Percentiles rank a stretch among this genome's conserved stretches.
phyloP scores from a whole-genome alignment of 331 rosid species.

The Telfairia occidentalis region DNA sequence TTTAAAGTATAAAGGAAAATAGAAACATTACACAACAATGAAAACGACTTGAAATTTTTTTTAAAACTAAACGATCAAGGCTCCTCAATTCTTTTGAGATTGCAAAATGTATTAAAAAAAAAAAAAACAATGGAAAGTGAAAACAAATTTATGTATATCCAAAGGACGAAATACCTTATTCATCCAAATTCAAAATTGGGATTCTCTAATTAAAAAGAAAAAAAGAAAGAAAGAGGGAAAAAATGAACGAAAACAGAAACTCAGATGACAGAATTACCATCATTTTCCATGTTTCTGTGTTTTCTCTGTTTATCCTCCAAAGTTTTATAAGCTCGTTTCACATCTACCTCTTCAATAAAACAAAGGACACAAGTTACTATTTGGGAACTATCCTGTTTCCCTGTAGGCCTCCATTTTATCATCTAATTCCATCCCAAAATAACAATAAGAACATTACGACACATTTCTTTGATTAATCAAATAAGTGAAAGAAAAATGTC shows the following conservation, averaged over 20 bases:
- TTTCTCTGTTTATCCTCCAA: conserved; percentile 14
- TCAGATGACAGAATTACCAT: conserved; percentile 18
- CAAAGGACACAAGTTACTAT: not conserved
- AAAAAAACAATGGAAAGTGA: not conserved
- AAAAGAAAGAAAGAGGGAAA: not conserved
- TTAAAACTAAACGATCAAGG: not conserved
- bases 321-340: not conserved
- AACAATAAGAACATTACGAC: not conserved
- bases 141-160: not conserved
- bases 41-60: not conserved
- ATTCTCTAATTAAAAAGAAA: not conserved
- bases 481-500: not conserved
- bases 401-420: not conserved
- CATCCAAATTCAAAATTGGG: conserved; percentile 9
- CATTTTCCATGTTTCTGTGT: conserved; percentile 17
- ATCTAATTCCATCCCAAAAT: not conserved
- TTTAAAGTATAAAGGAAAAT: not conserved
- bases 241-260: not conserved
- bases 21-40: not conserved
- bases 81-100: not conserved
- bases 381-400: not conserved
- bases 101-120: not conserved
- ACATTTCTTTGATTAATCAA: not conserved
- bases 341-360: conserved; percentile 20
- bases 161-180: not conserved